These are phyloP conservation scores for Mycena olivaceomarginata DNA, from an alignment of 768 basidiomycete species.

Conservation along the genomic window DNA sequence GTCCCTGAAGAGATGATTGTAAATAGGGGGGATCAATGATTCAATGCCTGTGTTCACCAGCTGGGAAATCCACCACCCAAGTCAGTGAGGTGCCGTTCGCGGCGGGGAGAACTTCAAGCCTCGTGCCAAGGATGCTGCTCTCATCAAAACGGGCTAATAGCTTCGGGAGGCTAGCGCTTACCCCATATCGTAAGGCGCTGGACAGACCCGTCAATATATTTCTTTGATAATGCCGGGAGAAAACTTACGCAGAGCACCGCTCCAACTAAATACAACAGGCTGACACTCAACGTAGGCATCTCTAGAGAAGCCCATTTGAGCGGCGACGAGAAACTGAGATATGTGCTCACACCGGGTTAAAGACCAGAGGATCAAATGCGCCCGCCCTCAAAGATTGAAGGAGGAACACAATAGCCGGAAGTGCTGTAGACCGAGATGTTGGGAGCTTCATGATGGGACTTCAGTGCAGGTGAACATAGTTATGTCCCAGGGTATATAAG, in stretches of 20 bases:
- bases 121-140: conserved; percentile 26
- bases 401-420: conserved; percentile 32
- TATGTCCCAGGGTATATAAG: conserved; percentile 10
- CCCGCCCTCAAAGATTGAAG: conserved; percentile 30
- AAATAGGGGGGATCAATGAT: conserved; percentile 24
- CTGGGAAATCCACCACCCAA: conserved; percentile 33
- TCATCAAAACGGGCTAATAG: conserved; percentile 20
- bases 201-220: conserved; percentile 26
- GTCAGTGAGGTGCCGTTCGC: conserved; percentile 17
- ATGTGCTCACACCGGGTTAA: conserved; percentile 32
- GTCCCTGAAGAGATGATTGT: conserved; percentile 33
- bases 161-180: conserved; percentile 30
- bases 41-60: conserved; percentile 33
- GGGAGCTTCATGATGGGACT: conserved; percentile 29
- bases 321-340: conserved; percentile 26
- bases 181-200: conserved; percentile 29
- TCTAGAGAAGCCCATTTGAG: conserved; percentile 28
- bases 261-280: conserved; percentile 33
- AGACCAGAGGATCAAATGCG: conserved; percentile 33
- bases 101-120: conserved; percentile 12
- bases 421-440: conserved; percentile 22
- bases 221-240: conserved; percentile 31
- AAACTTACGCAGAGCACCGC: conserved; percentile 24
- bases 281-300: conserved; percentile 28
- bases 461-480: conserved; percentile 21